Base-by-base conservation (phyloP, 2,329 filamentous ascomycete species). In the Furcasterigmium sp. region DNA sequence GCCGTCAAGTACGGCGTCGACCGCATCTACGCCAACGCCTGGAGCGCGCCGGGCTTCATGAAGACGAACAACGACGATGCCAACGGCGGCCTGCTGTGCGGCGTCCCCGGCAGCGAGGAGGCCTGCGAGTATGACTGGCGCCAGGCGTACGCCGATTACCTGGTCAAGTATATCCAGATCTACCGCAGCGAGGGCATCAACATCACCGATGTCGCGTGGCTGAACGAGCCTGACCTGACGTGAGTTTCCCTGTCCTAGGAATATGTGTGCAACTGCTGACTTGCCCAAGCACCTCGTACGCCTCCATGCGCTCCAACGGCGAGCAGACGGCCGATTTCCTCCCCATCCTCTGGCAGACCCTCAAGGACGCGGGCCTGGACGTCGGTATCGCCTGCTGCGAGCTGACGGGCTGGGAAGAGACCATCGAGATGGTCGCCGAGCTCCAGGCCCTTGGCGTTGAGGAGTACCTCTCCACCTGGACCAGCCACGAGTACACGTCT, bases 21-120 rank as follows among this genome's bases (percentile, higher is more conserved):
- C 8, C 64, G 58, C 2, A 65, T 75, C 46, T 74, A 74, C 46
- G 69, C 67, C 1, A 65, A 76, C 55, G 69, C 72, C 1, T 76
- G 72, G 72, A 68, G 64, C 45, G 71, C 71, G 0, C 71, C 70
- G 1, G 69, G 68, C 0, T 75, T 66, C 51, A 75, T 76, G 72
- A 74, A 75, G 60, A 73, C 65, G 5, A 73, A 73, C 43, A 54
- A 55, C 8, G 39, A 41, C 11, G 39, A 41, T 17, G 39, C 39
- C 29, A 62, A 69, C 46, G 67, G 69, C 2, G 70, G 70, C 2
- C 66, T 61, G 38, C 54, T 75, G 0, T 74, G 70, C 47, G 70
- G 70, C 36, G 69, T 70, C 28, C 54, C 59, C 46, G 56, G 57
- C 14, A 56, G 63, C 17, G 58, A 45, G 7, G 73, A 69, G 45